Base-by-base conservation (phyloP, 2,329 filamentous ascomycete species). In the Aspergillus japonicus region DNA sequence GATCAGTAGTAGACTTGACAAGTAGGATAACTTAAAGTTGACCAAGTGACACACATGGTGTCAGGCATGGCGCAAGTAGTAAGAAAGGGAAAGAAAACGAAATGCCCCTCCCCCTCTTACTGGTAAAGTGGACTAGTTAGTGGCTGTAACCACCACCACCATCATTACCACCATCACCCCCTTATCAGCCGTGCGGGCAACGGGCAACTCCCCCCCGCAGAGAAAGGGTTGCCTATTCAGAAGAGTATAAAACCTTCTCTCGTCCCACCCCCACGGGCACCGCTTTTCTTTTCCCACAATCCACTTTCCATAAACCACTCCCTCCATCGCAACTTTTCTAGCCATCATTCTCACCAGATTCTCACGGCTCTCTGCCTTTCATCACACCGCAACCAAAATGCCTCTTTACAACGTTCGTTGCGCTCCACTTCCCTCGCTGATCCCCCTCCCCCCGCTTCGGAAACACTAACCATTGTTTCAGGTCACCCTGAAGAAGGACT, bases 401-500 rank as follows among this genome's bases (percentile, higher is more conserved):
- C 73, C 75, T 71, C 68, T 76, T 31, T 77, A 69, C 71, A 78
- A 77, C 62, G 75, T 77, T 68, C 31, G 71, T 68, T 16, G 47
- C 11, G 24, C 3, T 10, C 21, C 14, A 47, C 21, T 5, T 31
- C 19, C 21, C 33, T n/a, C 21, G 29, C 14, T 56, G 16, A 12
- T 51, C 21, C 10, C 2, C 6, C 14, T 7, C 29, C 24, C 49
- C 26, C 7, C 26, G 10, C 7, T 29, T 8, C 26, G 26, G 26
- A 53, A 19, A 49, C 19, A 59, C 59, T 49, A 47, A 47, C 7
- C 16, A 11, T 14, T 58, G 14, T 42, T 56, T 54, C 39, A 96
- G 92, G 86, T 96, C 66, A 92, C 91, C 58, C 85, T 91, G 77
- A 94, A 95, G 78, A 81, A 87, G 47, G 85, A 87, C 63, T 87